phyloP scores from a whole-genome alignment of 169 alveolate species.

The Blepharisma undulans region DNA sequence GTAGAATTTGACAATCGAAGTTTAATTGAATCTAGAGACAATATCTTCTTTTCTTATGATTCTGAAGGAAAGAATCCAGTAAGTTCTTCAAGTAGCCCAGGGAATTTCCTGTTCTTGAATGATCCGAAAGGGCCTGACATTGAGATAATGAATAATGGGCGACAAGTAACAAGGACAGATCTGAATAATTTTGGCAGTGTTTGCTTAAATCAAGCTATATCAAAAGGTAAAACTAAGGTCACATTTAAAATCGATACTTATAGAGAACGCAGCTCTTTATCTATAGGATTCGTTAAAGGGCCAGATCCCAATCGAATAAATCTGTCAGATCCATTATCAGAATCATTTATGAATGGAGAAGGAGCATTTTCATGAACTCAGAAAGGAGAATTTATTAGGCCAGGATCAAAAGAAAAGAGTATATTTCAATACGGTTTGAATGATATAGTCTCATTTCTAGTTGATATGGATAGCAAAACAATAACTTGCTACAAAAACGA shows the following conservation, averaged over 20 bases:
- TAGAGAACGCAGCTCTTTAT: neutral
- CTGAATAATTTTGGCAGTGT: neutral
- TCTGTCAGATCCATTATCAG: neutral
- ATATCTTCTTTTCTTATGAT: neutral
- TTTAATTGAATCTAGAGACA: neutral
- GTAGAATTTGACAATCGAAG: neutral
- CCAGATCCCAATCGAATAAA: neutral
- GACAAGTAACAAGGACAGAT: neutral
- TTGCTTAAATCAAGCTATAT: neutral
- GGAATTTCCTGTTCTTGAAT: neutral
- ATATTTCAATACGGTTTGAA: neutral
- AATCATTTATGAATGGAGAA: neutral
- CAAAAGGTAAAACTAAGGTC: neutral
- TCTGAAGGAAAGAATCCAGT: neutral
- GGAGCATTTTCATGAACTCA: neutral
- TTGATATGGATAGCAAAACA: neutral
- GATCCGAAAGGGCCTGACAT: constrained; percentile 11
- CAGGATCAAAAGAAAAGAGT: neutral
- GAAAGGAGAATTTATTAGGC: neutral
- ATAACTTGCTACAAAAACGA: neutral
- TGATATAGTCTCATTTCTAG: neutral
- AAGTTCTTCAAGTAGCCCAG: neutral
- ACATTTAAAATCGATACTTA: neutral
- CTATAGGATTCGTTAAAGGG: neutral
- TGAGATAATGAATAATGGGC: neutral